Conservation (phyloP, 768 basidiomycete species). For the Hemileccinum impolitum region DNA sequence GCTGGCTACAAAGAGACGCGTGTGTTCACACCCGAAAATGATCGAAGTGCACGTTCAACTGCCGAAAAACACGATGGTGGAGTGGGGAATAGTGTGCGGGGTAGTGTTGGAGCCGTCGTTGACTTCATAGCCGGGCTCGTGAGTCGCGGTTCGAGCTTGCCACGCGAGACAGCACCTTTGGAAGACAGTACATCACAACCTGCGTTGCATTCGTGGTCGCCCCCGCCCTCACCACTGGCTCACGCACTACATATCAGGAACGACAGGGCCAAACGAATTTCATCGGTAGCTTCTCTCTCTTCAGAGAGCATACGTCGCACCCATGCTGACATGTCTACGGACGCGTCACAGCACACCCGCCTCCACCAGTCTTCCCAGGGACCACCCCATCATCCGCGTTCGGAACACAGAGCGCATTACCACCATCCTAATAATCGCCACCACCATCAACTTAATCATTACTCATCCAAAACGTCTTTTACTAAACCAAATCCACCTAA, state of each 20-base stretch:
- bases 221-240: constrained; percentile 27
- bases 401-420: constrained; percentile 16
- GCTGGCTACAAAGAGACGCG: constrained; percentile 93
- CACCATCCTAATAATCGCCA: constrained; percentile 20
- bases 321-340: constrained; percentile 12
- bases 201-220: constrained; percentile 13
- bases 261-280: constrained; percentile 4
- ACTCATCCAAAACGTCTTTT: constrained; percentile 22
- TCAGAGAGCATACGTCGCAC: constrained; percentile 19
- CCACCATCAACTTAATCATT: constrained; percentile 21
- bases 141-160: constrained; percentile 21
- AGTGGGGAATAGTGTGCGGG: constrained; percentile 38
- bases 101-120: constrained; percentile 52
- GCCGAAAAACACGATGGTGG: constrained; percentile 21
- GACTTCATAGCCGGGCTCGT: constrained; percentile 66
- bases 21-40: constrained; percentile 81
- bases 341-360: constrained; percentile 5
- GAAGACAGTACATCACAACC: constrained; percentile 6
- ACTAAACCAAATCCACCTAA: constrained; percentile 36
- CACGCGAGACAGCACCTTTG: constrained; percentile 15
- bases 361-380: constrained; percentile 24
- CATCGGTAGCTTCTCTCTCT: constrained; percentile 19
- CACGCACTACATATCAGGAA: constrained; percentile 12
- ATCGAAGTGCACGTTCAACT: constrained; percentile 39
- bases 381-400: constrained; percentile 21